Evolutionary conservation across 108 stramenopile genomes (phyloP), one percentile per base, ranked within the genome.

Genomic region (Skeletonema potamos): DNA sequence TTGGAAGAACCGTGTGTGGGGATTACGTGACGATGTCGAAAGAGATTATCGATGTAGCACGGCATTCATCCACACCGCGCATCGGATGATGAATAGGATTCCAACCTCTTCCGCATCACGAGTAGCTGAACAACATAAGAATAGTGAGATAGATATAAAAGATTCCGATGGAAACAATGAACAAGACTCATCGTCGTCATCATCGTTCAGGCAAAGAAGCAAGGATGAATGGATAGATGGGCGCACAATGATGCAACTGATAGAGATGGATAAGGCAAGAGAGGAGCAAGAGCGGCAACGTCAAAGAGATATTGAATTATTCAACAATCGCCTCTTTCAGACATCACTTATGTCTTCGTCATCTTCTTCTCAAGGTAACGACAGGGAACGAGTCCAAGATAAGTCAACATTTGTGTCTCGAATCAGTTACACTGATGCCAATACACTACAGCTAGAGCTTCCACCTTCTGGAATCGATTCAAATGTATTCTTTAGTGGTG

Each of bases 401-500:
- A 32, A 20, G 44, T 26, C 26, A 10, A 3, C 18, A 17, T 69
- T 69, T 6, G 27, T 7, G 46, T 64, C 74, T 7, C 27, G 18
- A 32, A 70, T 76, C 6, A 44, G 48, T 11, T 41, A 51, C 28
- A 68, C 77, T 4, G 82, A 83, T 58, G 82, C 82, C 0, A 77
- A 77, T 17, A 71, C 82, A 18, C 66, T 83, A 6, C 27, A 65
- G 28, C 68, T 83, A 33, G 66, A 73, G 39, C 44, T 83, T 32
- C 66, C 73, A 4, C 34, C 66, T 11, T 10, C 56, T 32, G 82
- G 82, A 24, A 15, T 83, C 15, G 18, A 34, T n/a, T 1, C 61
- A 15, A 33, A 32, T 44, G 54, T 62, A 13, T 17, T 79, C 17
- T 68, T 74, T 18, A 54, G 36, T 55, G 66, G 64, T 26, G 75